Conservation (phyloP, 768 basidiomycete species). For the Mycena olivaceomarginata region DNA sequence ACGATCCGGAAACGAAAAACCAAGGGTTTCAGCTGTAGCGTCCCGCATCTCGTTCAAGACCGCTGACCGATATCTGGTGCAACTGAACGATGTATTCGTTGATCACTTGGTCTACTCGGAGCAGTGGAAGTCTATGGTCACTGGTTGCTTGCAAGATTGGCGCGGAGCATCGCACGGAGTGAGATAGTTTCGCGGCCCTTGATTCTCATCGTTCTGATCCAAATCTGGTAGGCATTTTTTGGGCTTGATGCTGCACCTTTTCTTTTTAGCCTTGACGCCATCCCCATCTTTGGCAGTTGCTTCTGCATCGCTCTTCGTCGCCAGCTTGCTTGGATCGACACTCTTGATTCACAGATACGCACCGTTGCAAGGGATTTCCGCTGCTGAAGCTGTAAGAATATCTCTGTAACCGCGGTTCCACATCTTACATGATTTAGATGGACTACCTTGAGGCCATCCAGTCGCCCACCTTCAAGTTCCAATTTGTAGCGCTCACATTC, state of each 20-base stretch:
- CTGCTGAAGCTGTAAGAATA: conserved; percentile 63
- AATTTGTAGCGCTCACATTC: conserved; percentile 68
- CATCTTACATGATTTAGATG: conserved; percentile 49
- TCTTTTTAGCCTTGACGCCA: conserved; percentile 56
- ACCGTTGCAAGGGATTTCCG: conserved; percentile 57
- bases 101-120: conserved; percentile 74
- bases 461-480: conserved; percentile 65
- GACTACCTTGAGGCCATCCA: conserved; percentile 60
- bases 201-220: conserved; percentile 48
- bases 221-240: conserved; percentile 50
- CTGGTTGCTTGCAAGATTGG: conserved; percentile 70
- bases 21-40: conserved; percentile 55
- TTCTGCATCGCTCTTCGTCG: conserved; percentile 57
- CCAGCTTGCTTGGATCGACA: conserved; percentile 60
- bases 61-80: conserved; percentile 63
- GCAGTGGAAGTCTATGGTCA: conserved; percentile 73
- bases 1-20: conserved; percentile 57
- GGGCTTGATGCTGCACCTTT: conserved; percentile 50
- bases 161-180: conserved; percentile 61
- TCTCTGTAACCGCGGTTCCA: background rate
- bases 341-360: conserved; percentile 61
- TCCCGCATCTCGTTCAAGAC: conserved; percentile 68
- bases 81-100: conserved; percentile 70
- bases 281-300: conserved; percentile 52
- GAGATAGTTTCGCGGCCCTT: conserved; percentile 50